Evolutionary conservation across 768 basidiomycete species (phyloP), one percentile per base, ranked within the genome.

Genomic region (Naematelia aurantialba): DNA sequence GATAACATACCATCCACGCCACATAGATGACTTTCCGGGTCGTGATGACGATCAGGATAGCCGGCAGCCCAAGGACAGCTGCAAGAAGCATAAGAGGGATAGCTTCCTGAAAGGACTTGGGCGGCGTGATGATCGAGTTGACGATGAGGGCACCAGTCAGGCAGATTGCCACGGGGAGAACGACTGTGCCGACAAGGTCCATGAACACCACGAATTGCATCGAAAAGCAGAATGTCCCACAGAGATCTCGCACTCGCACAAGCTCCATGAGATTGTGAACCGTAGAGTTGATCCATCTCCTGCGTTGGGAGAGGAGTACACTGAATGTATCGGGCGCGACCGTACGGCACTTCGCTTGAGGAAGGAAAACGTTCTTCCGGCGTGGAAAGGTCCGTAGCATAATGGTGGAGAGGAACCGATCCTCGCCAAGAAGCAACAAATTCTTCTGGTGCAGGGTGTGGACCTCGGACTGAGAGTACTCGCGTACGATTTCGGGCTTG

Each of bases 191-290:
- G 55, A 79, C 66, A n/a, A 79, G 62, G 77, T 97, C 92, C 89
- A 98, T 92, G 80, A 94, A 91, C 55, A 98, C 92, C 76, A 98
- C 87, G 77, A 98, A 98, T 76, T 98, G 96, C 93, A 97, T 98
- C 79, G 91, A 96, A 80, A 98, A 97, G 81, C 96, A 99, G 79
- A 99, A 99, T 27, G 94, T 98, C 31, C 96, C 96, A 78, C 96
- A 98, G 14, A 97, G 83, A 74, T 99, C 91, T 65, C 89, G 89
- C 42, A 99, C 96, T 61, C 90, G 85, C 31, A 97, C 90, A 39
- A 99, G 87, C 77, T 99, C 96, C 92, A 98, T 97, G 52, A 99
- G 85, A 76, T 99, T 98, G 81, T 98, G 96, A 52, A 99, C 89
- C 0, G 96, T 98, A 14, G 94, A 97, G 78, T 98, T 98, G 80